These are phyloP conservation scores for Parietichytrium sp. DNA, from an alignment of 108 stramenopile species.

Conservation along the genomic window DNA sequence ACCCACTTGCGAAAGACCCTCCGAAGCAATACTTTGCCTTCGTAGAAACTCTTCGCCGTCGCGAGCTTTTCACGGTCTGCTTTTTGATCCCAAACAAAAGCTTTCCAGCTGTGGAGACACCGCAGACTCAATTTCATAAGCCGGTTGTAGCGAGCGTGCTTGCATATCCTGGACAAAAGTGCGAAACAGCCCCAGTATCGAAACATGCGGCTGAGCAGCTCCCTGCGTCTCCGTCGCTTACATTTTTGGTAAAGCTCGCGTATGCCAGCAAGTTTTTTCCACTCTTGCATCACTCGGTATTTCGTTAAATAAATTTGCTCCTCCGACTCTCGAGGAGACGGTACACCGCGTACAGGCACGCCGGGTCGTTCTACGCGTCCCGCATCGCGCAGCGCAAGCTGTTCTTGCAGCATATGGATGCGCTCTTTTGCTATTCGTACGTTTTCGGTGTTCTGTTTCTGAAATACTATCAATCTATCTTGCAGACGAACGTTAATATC, in stretches of 20 bases:
- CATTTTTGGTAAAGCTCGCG: not conserved
- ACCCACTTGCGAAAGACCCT: not conserved
- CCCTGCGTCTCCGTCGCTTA: not conserved
- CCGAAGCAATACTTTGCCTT: not conserved
- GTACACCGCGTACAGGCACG: no score
- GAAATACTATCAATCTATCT: not conserved
- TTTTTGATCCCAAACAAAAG: not conserved
- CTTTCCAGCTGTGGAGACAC: not conserved
- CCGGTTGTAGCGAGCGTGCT: not conserved
- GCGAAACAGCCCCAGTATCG: not conserved
- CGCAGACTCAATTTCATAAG: not conserved
- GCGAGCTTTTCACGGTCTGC: not conserved
- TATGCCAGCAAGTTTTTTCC: no score
- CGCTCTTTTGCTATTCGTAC: slow-evolving; percentile 2
- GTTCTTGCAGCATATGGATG: not conserved
- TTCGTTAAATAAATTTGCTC: no score
- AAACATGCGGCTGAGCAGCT: not conserved
- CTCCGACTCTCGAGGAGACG: no score
- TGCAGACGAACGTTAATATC: slow-evolving; percentile 9
- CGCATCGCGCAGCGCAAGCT: no score
- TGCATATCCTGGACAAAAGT: not conserved
- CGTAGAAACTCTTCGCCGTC: not conserved
- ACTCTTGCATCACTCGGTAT: no score
- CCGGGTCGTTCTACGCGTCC: no score
- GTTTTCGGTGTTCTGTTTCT: slow-evolving; percentile 3